phyloP scores from a whole-genome alignment of 768 basidiomycete genomes.

The Agrocybe praecox region DNA sequence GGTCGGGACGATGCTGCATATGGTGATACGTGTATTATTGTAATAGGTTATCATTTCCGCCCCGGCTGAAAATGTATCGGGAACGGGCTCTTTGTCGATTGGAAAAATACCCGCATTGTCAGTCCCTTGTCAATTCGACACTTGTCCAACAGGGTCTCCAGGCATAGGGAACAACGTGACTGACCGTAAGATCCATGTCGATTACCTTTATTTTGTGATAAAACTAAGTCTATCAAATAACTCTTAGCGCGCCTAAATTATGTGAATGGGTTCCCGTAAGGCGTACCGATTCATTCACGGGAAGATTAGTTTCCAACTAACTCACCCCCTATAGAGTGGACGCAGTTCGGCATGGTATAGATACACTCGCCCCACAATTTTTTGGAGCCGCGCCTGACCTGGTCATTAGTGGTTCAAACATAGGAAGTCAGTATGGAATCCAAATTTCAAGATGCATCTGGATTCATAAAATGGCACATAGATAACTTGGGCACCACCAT shows the following conservation, averaged over 20 bases:
- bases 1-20: not conserved
- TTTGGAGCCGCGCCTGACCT: slow-evolving; percentile 43
- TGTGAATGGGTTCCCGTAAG: slow-evolving; percentile 38
- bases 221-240: no score
- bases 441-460: no score
- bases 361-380: slow-evolving; percentile 44
- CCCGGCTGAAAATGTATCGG: slow-evolving; percentile 48
- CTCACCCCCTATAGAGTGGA: slow-evolving; percentile 24
- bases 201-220: no score
- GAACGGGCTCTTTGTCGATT: slow-evolving; percentile 41
- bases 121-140: slow-evolving; percentile 46
- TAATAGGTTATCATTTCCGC: slow-evolving; percentile 46
- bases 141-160: slow-evolving; percentile 45
- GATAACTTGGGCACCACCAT: slow-evolving; percentile 36
- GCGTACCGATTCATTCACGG: not conserved
- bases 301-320: not conserved
- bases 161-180: slow-evolving; percentile 41
- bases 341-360: slow-evolving; percentile 40
- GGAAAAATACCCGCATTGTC: slow-evolving; percentile 32
- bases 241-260: slow-evolving; percentile 35
- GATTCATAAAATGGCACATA: slow-evolving; percentile 1
- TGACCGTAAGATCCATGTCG: slow-evolving; percentile 32
- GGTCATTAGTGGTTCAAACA: slow-evolving; percentile 48
- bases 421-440: slow-evolving; percentile 35
- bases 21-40: no score